phyloP scores from a whole-genome alignment of 2,329 filamentous ascomycete species.

The Chrysoporthe cubensis region DNA sequence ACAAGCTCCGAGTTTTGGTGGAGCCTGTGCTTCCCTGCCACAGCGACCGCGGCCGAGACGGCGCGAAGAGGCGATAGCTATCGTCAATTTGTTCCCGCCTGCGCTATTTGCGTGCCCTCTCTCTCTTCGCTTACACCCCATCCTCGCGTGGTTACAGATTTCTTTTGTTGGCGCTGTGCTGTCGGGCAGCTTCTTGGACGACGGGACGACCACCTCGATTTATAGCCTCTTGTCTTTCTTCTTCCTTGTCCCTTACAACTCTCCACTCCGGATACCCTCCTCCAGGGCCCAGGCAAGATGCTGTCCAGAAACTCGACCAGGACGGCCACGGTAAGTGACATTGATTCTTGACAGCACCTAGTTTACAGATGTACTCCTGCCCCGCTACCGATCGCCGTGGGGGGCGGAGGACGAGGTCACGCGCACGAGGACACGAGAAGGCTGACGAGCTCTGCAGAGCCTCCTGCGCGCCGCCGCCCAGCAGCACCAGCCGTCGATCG shows the following conservation, averaged over 20 bases:
- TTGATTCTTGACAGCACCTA: not conserved
- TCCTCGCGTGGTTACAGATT: conserved; percentile 13
- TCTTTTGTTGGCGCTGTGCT: conserved; percentile 26
- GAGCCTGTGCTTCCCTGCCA: not conserved
- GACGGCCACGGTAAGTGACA: conserved; percentile 59
- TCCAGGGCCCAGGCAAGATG: conserved; percentile 47
- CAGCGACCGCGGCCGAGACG: conserved; percentile 14
- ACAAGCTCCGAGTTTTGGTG: conserved; percentile 27
- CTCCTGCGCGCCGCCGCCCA: conserved; percentile 54
- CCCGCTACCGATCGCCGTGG: not conserved
- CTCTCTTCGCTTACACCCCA: conserved; percentile 27
- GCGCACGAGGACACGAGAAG: not conserved
- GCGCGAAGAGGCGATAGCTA: conserved; percentile 23
- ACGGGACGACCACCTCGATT: conserved; percentile 20
- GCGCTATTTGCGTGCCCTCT: conserved; percentile 38
- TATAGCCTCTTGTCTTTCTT: not conserved
- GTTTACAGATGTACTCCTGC: not conserved
- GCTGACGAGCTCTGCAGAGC: conserved; percentile 45
- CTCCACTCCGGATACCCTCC: conserved; percentile 16
- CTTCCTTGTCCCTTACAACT: conserved; percentile 7
- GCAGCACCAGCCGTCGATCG: conserved; percentile 46
- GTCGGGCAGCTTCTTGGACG: conserved; percentile 27
- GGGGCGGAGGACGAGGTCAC: not conserved
- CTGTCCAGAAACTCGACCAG: conserved; percentile 61
- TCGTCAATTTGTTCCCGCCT: conserved; percentile 36